Percentiles rank a stretch among this genome's conserved stretches.
phyloP scores from a whole-genome alignment of 2,329 filamentous ascomycete species.

The Byssoonygena ceratinophila region DNA sequence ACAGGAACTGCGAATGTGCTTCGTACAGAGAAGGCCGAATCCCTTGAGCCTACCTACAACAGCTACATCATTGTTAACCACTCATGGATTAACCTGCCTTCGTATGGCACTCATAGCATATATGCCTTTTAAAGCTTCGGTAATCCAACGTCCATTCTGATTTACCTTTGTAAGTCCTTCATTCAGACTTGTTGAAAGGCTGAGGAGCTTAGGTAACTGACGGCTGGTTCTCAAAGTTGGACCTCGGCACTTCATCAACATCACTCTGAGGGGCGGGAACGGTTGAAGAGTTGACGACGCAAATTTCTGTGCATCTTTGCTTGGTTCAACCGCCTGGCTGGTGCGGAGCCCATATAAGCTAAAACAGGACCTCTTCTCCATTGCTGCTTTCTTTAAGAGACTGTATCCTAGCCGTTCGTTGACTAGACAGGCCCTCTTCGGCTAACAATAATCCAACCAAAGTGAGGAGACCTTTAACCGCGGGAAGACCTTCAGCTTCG shows the following conservation, averaged over 20 bases:
- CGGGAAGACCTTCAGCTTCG: background rate
- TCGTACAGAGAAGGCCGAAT: too few relatives aligned
- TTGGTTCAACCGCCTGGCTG: background rate
- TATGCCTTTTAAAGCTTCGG: too few relatives aligned
- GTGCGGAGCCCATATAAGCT: background rate
- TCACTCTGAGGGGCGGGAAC: too few relatives aligned
- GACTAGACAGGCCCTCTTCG: background rate
- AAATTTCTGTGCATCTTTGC: background rate
- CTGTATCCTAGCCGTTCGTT: background rate
- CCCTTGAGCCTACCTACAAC: too few relatives aligned
- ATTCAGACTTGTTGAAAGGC: too few relatives aligned
- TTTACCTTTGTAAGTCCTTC: too few relatives aligned
- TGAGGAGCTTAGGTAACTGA: too few relatives aligned
- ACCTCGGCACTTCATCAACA: background rate
- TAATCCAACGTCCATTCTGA: too few relatives aligned
- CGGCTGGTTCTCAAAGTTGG: background rate
- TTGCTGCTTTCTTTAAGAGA: background rate
- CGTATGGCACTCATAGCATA: too few relatives aligned
- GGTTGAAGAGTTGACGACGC: background rate
- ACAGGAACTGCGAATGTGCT: too few relatives aligned
- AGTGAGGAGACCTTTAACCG: conserved; percentile 5
- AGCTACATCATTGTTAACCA: too few relatives aligned
- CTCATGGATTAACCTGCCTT: too few relatives aligned
- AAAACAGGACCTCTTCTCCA: background rate
- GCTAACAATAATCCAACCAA: background rate